Conservation (phyloP, 352 stramenopile species). For the Globisporangium spiculum region DNA sequence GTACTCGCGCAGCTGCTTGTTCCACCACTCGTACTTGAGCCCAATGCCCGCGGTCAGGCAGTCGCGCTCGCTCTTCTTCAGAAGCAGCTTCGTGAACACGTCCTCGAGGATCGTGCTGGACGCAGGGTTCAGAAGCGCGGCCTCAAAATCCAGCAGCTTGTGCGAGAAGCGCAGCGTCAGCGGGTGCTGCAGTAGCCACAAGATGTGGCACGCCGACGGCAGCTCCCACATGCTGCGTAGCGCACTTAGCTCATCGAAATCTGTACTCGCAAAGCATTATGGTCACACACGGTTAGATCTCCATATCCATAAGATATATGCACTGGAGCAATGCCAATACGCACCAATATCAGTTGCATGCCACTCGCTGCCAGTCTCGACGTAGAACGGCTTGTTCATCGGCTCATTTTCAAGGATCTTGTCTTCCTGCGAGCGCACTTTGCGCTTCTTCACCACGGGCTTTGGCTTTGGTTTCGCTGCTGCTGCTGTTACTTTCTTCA, state of each 20-base stretch:
- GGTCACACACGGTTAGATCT: background rate
- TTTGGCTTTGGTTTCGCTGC: slow-evolving; percentile 19
- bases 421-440: slow-evolving; percentile 49
- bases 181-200: slow-evolving; percentile 81
- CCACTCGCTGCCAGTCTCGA: slow-evolving; percentile 69
- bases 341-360: slow-evolving; percentile 52
- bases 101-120: slow-evolving; percentile 75
- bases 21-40: slow-evolving; percentile 88
- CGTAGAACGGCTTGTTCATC: slow-evolving; percentile 58
- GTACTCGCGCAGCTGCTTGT: slow-evolving; percentile 82
- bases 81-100: slow-evolving; percentile 82
- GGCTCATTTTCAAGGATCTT: slow-evolving; percentile 59
- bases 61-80: slow-evolving; percentile 80
- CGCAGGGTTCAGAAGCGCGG: slow-evolving; percentile 67
- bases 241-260: slow-evolving; percentile 68
- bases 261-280: slow-evolving; percentile 11
- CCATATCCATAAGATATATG: background rate
- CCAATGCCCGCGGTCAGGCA: slow-evolving; percentile 71
- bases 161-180: slow-evolving; percentile 75
- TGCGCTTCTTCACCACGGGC: slow-evolving; percentile 41
- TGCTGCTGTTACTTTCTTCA: slow-evolving; percentile 28
- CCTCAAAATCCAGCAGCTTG: slow-evolving; percentile 83
- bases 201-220: slow-evolving; percentile 72
- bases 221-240: slow-evolving; percentile 74
- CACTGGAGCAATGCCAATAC: background rate